These are phyloP conservation scores for Malassezia equina DNA, from an alignment of 1,284 basidiomycete genomes.

Conservation along the genomic window DNA sequence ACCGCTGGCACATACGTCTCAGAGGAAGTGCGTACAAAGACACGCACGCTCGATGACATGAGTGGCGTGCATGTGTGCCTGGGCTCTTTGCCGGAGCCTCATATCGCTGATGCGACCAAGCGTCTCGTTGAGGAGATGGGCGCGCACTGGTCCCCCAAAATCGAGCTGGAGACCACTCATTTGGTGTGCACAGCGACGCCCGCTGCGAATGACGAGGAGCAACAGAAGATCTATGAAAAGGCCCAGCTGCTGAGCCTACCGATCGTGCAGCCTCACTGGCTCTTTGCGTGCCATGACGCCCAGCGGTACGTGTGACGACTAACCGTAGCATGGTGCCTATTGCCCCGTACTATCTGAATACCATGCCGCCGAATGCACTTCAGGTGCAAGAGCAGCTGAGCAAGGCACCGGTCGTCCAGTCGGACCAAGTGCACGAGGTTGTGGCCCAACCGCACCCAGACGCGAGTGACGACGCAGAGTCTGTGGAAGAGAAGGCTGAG, in stretches of 20 bases:
- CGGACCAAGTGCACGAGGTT: neutral
- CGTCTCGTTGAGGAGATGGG: constrained; percentile 28
- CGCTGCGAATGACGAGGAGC: neutral
- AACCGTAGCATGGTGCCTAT: constrained; percentile 39
- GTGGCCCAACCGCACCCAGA: neutral
- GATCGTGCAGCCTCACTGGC: constrained; percentile 45
- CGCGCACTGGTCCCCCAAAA: constrained; percentile 65
- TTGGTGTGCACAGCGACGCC: constrained; percentile 28
- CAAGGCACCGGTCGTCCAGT: neutral
- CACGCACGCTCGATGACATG: constrained; percentile 43
- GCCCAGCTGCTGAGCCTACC: constrained; percentile 45
- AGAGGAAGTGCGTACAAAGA: constrained; percentile 30
- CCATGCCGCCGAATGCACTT: constrained; percentile 37
- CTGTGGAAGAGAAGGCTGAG: too few relatives aligned
- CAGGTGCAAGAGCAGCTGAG: constrained; percentile 7
- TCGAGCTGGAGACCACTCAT: constrained; percentile 60
- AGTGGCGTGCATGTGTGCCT: constrained; percentile 44
- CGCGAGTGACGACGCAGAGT: neutral
- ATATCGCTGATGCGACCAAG: constrained; percentile 27
- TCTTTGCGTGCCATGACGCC: constrained; percentile 42
- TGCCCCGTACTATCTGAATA: constrained; percentile 40
- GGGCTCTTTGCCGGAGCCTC: constrained; percentile 27
- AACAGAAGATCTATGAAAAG: constrained; percentile 24
- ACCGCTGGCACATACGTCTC: constrained; percentile 38
- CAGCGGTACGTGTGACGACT: constrained; percentile 26